Evolutionary conservation across 441 rosid genomes (phyloP), one percentile per base, ranked within the genome.

Genomic region (Manihot esculenta): DNA sequence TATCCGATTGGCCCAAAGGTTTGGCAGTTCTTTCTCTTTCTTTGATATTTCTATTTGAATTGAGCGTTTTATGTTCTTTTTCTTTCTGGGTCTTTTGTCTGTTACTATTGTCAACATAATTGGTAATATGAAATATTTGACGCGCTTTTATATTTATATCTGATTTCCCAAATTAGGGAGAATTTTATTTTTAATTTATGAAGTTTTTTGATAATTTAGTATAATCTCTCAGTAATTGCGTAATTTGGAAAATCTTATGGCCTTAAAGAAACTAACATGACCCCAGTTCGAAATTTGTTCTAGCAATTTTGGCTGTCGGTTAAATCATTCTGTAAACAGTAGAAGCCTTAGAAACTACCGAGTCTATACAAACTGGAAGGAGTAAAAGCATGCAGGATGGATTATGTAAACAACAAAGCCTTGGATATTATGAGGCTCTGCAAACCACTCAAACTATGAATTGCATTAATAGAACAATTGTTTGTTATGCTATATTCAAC

Each of bases 1-100:
- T 93, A 68, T 87, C 96, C 49, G 98, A 93, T 85, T 93, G 98
- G 98, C 98, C 98, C 24, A 89, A 86, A 91, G 97, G 97, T 91
- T 77, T 65, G 70, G 64, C 7, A 13, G 44, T 57, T 44, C 24
- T 7, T 10, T 26, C 55, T 64, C 26, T 38, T 30, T 21, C 24
- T 23, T 44, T 18, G 13, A 60, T 42, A 9, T 14, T 74, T 64
- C n/a, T 41, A 18, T 71, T 10, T 54, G 67, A 61, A 30, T 55
- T 2, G 24, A n/a, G 11, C 45, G 18, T 67, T 14, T 49, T 45
- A 21, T 15, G 3, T 13, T 24, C 0, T 55, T 13, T 24, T 11
- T 12, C 0, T 55, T 8, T 10, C 13, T 30, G 33, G 33, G 33
- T 11, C 23, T 21, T 55, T 41, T 2, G 7, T 1, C 14, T 38